Evolutionary conservation across 176 grass and related monocot species (phyloP), one percentile per base, ranked within the genome.

Genomic region (Phoenix roebelenii): DNA sequence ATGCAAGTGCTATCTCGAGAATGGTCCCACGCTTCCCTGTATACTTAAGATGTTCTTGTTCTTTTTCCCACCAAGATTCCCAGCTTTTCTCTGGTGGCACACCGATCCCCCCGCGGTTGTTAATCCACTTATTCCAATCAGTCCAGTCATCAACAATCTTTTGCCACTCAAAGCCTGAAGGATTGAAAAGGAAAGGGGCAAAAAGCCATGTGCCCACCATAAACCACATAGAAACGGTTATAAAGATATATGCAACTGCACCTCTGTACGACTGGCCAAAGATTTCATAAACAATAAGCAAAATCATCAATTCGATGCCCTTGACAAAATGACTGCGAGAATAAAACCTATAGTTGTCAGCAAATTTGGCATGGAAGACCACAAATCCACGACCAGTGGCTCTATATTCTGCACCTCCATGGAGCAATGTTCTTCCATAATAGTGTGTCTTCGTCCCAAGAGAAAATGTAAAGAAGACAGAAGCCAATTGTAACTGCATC

Each of bases 81-180:
- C 87, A 97, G 59, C 92, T 97, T 64, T 91, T 97, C 62, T 83
- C 87, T 0, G 72, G 75, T 0, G 65, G 49, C 22, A 97, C 92
- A 35, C 92, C 92, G 58, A 97, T 91, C 51, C 92, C 92, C 5
- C 92, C 92, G 0, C 87, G 67, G 76, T 85, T 97, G 48, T 59
- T 85, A 25, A 97, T 97, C 92, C 92, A 97, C 76, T 97, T 97
- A 55, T 91, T 80, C 92, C 92, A 97, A 63, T 97, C 92, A 50
- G 72, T 82, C 92, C 92, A 97, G 29, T 97, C 87, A 74, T 97
- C 87, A 25, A 97, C 83, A 60, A 97, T 97, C 67, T 97, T 91
- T 69, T 96, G 91, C 91, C 91, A 96, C 75, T 96, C 91, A 2
- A 96, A 96, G 52, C 90, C 91, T 58, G 91, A 88, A 76, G 92